These are phyloP conservation scores for Aspergillus avenaceus DNA, from an alignment of 495 filamentous ascomycete species.

Conservation along the genomic window DNA sequence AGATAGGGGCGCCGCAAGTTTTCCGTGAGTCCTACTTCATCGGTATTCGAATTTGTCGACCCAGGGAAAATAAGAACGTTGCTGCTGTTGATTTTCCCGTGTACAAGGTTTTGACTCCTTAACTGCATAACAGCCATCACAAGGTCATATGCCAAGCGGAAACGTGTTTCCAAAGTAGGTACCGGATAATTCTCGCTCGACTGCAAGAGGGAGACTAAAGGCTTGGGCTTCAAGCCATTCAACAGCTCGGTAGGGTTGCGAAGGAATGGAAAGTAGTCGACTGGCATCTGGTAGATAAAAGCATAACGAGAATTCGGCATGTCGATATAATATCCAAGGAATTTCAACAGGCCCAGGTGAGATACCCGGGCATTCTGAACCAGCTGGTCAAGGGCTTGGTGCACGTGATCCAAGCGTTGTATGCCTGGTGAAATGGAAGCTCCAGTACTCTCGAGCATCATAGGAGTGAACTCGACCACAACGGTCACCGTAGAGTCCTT, in stretches of 20 bases:
- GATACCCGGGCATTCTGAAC: constrained; percentile 51
- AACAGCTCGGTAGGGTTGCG: constrained; percentile 41
- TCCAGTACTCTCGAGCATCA: constrained; percentile 35
- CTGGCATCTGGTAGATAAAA: constrained; percentile 78
- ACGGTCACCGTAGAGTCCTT: constrained; percentile 41
- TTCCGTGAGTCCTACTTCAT: constrained; percentile 36
- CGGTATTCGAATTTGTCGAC: constrained; percentile 31
- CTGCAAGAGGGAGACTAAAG: constrained; percentile 46
- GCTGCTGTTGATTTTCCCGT: constrained; percentile 75
- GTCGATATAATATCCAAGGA: constrained; percentile 85
- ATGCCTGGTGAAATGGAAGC: constrained; percentile 21
- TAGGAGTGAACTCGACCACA: constrained; percentile 43
- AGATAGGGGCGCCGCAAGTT: constrained; percentile 73
- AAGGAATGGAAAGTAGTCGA: constrained; percentile 46
- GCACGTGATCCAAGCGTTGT: constrained; percentile 35
- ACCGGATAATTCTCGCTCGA: constrained; percentile 42
- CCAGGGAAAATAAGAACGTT: constrained; percentile 76
- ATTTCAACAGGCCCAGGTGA: constrained; percentile 60
- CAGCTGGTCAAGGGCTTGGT: constrained; percentile 41
- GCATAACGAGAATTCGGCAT: constrained; percentile 71
- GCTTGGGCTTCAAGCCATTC: constrained; percentile 38
- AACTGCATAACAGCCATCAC: constrained; percentile 71
- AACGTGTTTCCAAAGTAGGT: constrained; percentile 72
- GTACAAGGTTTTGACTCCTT: constrained; percentile 69
- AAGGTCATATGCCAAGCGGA: constrained; percentile 76